A percentile compares a stretch with the other conserved stretches of the same genome.
Conservation (phyloP, 805 yeast genomes). For the Schwanniomyces yamadae region DNA sequence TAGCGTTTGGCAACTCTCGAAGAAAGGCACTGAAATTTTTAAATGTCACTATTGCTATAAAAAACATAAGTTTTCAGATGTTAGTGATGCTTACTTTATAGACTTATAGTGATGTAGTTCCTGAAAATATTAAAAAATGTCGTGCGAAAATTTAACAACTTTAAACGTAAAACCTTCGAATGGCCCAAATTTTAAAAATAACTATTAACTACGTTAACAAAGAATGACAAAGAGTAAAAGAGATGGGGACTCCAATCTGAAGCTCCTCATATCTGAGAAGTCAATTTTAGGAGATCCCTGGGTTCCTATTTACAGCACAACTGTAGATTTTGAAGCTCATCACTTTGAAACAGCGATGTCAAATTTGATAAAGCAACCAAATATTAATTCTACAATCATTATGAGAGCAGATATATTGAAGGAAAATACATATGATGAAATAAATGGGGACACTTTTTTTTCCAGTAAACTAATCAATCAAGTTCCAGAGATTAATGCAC, state of each 20-base stretch:
- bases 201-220: too few relatives aligned
- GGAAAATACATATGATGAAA: conserved; percentile 44
- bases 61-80: conserved; percentile 39
- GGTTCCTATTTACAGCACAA: conserved; percentile 55
- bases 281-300: conserved; percentile 60
- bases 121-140: background rate
- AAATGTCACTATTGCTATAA: conserved; percentile 47
- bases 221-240: conserved; percentile 8
- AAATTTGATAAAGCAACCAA: conserved; percentile 77
- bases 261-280: conserved; percentile 13
- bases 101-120: conserved; percentile 19
- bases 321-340: conserved; percentile 46
- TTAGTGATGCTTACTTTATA: conserved; percentile 41
- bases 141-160: conserved; percentile 3
- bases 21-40: conserved; percentile 38
- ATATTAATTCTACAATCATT: conserved; percentile 88
- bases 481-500: conserved; percentile 34
- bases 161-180: too few relatives aligned
- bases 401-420: conserved; percentile 80
- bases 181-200: too few relatives aligned
- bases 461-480: conserved; percentile 24
- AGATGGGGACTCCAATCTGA: conserved; percentile 5
- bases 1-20: conserved; percentile 41
- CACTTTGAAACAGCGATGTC: conserved; percentile 78
- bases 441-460: conserved; percentile 27